Base-by-base conservation (phyloP, 306 rosid species). In the Argentina anserina region DNA sequence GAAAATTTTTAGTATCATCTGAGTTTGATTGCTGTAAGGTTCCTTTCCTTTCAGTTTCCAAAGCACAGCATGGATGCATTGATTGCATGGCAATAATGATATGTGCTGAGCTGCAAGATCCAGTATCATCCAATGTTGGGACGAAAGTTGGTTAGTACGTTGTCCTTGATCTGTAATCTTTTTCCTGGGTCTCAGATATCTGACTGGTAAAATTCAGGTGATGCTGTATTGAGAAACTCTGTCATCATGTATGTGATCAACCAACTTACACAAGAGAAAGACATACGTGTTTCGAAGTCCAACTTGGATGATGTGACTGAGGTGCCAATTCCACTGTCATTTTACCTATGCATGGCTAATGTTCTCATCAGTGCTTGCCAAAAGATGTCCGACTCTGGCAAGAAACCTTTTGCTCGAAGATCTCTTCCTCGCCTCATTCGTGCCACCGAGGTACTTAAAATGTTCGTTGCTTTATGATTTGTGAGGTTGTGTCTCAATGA, bases 1-100 rank as follows among this genome's bases (percentile, higher is more conserved):
- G 23, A 3, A 33, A 26, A 56, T 29, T 67, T 67, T 46, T 42
- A 49, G 14, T 13, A 3, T 70, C 42, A 3, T 40, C 78, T 46
- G 70, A 18, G 34, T 47, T 62, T 83, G 37, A 73, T 29, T 42
- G 61, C 21, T 71, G 58, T 61, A 70, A 43, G 17, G 14, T 72
- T 78, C 45, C 56, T 58, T 69, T 78, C 23, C 17, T 37, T 64
- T 58, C 84, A 93, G 98, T 90, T 82, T 86, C 90, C 64, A 89
- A 81, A 84, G 88, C 87, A 65, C 97, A 94, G 82, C 96, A 91
- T 81, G 98, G 97, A 65, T 94, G 97, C 88, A 94, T 89, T 69
- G 94, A 89, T 84, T 89, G 96, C 78, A 84, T 94, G 50, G 97
- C 98, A 59, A 80, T 94, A 64, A 91, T 94, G 97, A 80, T 91